A percentile compares a stretch with the other conserved stretches of the same genome.
Conservation (phyloP, 768 basidiomycete genomes). For the Chlorophyllum brunneum region DNA sequence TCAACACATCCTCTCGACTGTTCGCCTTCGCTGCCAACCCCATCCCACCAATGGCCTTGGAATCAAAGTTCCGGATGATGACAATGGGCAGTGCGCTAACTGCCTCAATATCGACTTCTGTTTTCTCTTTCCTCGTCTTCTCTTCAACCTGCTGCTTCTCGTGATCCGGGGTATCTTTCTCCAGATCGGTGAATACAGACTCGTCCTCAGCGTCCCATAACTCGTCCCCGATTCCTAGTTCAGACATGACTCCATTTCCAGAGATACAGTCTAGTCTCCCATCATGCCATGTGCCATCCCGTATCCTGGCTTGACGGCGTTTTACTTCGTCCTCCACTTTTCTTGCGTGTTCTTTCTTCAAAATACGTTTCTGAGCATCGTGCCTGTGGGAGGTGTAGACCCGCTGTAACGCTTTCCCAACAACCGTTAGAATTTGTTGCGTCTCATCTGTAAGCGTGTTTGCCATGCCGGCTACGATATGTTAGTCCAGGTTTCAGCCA, state of each 20-base stretch:
- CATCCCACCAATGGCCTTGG: conserved; percentile 32
- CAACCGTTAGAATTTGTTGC: conserved; percentile 79
- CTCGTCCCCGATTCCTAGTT: conserved; percentile 84
- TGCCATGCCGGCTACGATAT: conserved; percentile 68
- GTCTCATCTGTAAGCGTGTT: conserved; percentile 79
- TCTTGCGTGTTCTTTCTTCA: conserved; percentile 33
- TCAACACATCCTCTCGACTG: conserved; percentile 64
- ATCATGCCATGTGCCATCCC: conserved; percentile 78
- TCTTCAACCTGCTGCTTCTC: conserved; percentile 1
- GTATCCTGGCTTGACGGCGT: conserved; percentile 43
- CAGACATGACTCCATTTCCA: conserved; percentile 83
- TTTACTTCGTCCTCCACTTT: conserved; percentile 35
- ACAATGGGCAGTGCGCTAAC: conserved; percentile 77
- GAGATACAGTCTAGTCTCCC: conserved; percentile 80
- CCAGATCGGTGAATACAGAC: background rate
- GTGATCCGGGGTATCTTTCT: background rate
- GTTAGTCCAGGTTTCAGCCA: background rate
- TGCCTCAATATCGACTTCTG: conserved; percentile 40
- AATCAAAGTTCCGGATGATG: conserved; percentile 75
- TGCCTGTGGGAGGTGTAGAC: conserved; percentile 51
- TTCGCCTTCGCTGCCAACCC: conserved; percentile 25
- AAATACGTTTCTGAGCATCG: conserved; percentile 32
- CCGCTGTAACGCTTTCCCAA: conserved; percentile 63
- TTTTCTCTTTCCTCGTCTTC: conserved; percentile 14
- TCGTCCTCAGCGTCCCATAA: conserved; percentile 26